phyloP scores from a whole-genome alignment of 352 stramenopile species.

The Lagenidium giganteum region DNA sequence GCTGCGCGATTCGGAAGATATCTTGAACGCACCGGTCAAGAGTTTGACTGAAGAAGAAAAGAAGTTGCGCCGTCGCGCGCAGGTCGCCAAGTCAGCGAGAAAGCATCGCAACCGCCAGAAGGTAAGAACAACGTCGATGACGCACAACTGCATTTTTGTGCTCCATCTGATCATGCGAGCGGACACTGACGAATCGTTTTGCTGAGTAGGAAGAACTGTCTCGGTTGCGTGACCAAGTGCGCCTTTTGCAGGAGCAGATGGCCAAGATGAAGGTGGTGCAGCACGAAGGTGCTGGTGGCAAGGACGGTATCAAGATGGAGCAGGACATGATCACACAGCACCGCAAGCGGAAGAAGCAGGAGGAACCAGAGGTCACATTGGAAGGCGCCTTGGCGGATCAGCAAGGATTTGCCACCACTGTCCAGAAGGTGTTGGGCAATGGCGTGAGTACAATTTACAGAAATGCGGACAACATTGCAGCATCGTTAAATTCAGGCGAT shows the following conservation, averaged over 20 bases:
- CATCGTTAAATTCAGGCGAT: no score
- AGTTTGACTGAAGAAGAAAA: slow-evolving; percentile 83
- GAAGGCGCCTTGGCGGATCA: slow-evolving; percentile 25
- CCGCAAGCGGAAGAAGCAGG: slow-evolving; percentile 71
- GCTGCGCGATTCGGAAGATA: slow-evolving; percentile 62
- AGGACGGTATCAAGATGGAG: slow-evolving; percentile 37
- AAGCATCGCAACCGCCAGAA: slow-evolving; percentile 83
- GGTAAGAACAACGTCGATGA: no score
- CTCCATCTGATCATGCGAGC: neutral
- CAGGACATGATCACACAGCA: slow-evolving; percentile 58
- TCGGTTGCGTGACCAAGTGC: slow-evolving; percentile 63
- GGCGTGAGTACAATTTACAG: slow-evolving; percentile 9
- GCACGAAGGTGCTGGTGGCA: slow-evolving; percentile 27
- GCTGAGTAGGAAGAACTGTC: slow-evolving; percentile 70
- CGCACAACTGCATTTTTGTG: no score
- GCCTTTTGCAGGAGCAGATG: slow-evolving; percentile 78
- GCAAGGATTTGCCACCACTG: slow-evolving; percentile 13
- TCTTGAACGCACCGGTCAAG: slow-evolving; percentile 76
- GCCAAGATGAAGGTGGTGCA: slow-evolving; percentile 44
- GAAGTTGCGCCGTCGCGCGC: slow-evolving; percentile 67
- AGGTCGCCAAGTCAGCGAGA: slow-evolving; percentile 77
- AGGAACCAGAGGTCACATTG: slow-evolving; percentile 23
- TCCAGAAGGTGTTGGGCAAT: slow-evolving; percentile 14
- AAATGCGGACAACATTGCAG: neutral
- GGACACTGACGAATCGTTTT: no score